Conservation (phyloP, 2,329 filamentous ascomycete species). For the Beauveria bassiana region DNA sequence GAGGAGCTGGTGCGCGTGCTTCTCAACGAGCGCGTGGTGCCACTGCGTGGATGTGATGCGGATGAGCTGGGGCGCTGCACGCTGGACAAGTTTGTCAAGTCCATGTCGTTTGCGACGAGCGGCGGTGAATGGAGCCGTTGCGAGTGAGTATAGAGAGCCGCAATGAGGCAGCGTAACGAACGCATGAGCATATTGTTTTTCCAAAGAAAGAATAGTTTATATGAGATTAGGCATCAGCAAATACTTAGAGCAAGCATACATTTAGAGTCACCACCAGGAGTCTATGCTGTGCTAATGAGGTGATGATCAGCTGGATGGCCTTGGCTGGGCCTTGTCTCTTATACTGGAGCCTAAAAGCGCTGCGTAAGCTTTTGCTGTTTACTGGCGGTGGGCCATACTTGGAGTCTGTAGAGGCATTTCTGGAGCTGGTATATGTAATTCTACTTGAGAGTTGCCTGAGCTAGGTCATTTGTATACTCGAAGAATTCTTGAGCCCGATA, state of each 20-base stretch:
- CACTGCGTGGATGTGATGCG: slow-evolving; percentile 59
- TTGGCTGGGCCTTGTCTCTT: not conserved
- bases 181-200: not conserved
- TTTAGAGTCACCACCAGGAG: not conserved
- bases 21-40: slow-evolving; percentile 76
- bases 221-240: not conserved
- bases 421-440: not conserved
- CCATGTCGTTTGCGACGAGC: slow-evolving; percentile 61
- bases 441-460: not conserved
- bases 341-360: slow-evolving; percentile 1
- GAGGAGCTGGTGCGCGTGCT: slow-evolving; percentile 72
- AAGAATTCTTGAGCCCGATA: not conserved
- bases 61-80: slow-evolving; percentile 66
- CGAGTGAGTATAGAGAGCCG: not conserved
- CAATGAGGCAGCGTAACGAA: not conserved
- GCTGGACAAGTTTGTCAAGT: slow-evolving; percentile 63
- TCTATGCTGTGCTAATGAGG: not conserved
- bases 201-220: not conserved
- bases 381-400: not conserved
- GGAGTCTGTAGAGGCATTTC: no score
- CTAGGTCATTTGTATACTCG: not conserved
- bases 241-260: not conserved
- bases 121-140: slow-evolving; percentile 68
- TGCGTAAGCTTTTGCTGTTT: not conserved
- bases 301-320: not conserved